Evolutionary conservation across 768 basidiomycete genomes (phyloP), one percentile per base, ranked within the genome.

Genomic region (Suillus variegatus): DNA sequence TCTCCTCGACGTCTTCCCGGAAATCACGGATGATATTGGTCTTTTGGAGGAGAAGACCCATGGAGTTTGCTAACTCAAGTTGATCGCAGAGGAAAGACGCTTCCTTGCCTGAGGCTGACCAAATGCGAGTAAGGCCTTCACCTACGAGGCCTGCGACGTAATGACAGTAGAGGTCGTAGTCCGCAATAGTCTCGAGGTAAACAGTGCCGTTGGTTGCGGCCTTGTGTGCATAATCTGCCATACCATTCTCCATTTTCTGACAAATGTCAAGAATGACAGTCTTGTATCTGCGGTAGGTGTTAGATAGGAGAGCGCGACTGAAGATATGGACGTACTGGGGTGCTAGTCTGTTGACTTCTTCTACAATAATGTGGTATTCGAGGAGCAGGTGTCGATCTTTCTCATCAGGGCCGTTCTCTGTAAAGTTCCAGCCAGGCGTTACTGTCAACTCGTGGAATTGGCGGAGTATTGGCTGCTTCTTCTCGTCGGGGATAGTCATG

Each of bases 101-200:
- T 76, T 98, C 96, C 73, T 94, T 95, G 32, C 86, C 87, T 6
- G 94, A 93, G 4, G 91, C 91, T 18, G 92, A 82, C 81, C 94
- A 97, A 51, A 99, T 82, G 14, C 94, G 87, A 0, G 93, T 94
- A 40, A 97, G 86, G 55, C 96, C 96, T 77, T 99, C 96, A 43
- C 97, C 97, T 65, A 99, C 97, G 64, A 99, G 90, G 3, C 97
- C 97, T 0, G 97, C 97, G 70, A 99, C 97, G 74, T 95, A 98
- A 77, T 99, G 97, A 75, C 97, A 99, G 78, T 99, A 99, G 16
- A 99, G 85, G 76, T 98, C 94, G 80, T 95, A 99, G 69, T 97
- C 95, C 44, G 87, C 82, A 62, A 95, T 78, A 7, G 90, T 88
- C 54, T 87, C 85, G 63, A 97, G 84, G 72, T 90, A 90, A 67